Percentiles rank a stretch among this genome's conserved stretches.
Conservation (phyloP, 1,284 basidiomycete genomes). For the Tilletia caries region DNA sequence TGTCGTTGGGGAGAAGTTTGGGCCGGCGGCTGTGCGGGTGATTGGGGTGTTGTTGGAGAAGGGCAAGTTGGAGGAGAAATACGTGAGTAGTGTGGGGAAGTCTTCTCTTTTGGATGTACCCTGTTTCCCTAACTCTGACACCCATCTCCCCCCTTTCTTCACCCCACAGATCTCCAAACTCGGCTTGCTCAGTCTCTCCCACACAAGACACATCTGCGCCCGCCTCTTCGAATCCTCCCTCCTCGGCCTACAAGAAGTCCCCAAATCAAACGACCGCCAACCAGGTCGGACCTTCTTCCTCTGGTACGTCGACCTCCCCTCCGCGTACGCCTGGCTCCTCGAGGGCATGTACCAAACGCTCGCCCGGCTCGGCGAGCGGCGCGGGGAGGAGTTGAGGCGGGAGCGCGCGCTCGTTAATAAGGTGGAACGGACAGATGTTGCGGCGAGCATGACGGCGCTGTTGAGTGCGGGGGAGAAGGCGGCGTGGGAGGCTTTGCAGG, state of each 20-base stretch:
- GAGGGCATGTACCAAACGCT: conserved; percentile 48
- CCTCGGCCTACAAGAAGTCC: conserved; percentile 48
- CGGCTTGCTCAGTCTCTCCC: conserved; percentile 84
- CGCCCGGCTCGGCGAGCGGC: conserved; percentile 31
- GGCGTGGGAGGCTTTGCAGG: not conserved
- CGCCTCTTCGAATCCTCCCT: conserved; percentile 59
- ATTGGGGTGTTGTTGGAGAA: conserved; percentile 74
- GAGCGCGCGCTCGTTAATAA: conserved; percentile 38
- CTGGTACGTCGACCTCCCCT: conserved; percentile 48
- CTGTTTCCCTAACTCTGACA: not conserved
- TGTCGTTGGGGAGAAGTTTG: conserved; percentile 76
- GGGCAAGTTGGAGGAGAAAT: conserved; percentile 96
- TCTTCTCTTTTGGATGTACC: not conserved
- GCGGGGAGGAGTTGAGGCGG: conserved; percentile 39
- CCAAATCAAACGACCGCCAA: conserved; percentile 48
- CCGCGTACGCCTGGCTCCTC: conserved; percentile 45
- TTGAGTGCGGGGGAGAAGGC: conserved; percentile 3
- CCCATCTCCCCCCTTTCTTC: no score
- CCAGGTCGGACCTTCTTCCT: conserved; percentile 50
- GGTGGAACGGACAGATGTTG: conserved; percentile 43
- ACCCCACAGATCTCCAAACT: conserved; percentile 81
- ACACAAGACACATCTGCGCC: conserved; percentile 76
- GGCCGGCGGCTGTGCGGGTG: conserved; percentile 78
- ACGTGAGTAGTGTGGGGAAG: conserved; percentile 60
- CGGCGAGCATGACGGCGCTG: not conserved